Percentiles rank a stretch among this genome's conserved stretches.
phyloP scores from a whole-genome alignment of 2,329 filamentous ascomycete species.

The Setomelanomma holmii region DNA sequence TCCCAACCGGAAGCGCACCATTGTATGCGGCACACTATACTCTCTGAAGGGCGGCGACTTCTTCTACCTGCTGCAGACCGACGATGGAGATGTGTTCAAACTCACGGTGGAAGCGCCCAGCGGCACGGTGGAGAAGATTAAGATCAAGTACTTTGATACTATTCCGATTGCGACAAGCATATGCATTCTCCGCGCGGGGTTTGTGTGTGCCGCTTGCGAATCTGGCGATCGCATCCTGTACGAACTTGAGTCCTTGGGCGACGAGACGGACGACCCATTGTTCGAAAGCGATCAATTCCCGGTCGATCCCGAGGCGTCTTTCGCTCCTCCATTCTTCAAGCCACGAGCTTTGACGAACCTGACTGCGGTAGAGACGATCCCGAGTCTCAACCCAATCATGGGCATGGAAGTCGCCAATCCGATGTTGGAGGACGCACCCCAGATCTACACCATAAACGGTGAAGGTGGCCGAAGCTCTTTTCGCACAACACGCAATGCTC shows the following conservation, averaged over 20 bases:
- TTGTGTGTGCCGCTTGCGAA: conserved; percentile 90
- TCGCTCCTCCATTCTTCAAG: conserved; percentile 83
- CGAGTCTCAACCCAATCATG: conserved; percentile 88
- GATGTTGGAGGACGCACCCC: conserved; percentile 89
- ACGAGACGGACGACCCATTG: conserved; percentile 89
- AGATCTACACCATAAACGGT: conserved; percentile 93
- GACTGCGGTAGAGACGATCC: conserved; percentile 81
- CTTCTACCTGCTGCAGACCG: conserved; percentile 94
- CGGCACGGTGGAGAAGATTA: conserved; percentile 71
- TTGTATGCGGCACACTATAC: conserved; percentile 94
- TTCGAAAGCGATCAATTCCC: conserved; percentile 85
- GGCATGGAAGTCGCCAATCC: conserved; percentile 92
- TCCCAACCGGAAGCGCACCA: conserved; percentile 84
- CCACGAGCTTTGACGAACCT: conserved; percentile 82
- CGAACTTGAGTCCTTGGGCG: conserved; percentile 95
- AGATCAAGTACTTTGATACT: conserved; percentile 98
- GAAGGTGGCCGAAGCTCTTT: conserved; percentile 89
- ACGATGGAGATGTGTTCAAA: conserved; percentile 98
- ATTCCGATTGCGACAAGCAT: conserved; percentile 87
- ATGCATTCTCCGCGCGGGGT: conserved; percentile 93
- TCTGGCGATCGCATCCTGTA: conserved; percentile 95
- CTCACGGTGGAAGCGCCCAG: conserved; percentile 88
- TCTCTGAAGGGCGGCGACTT: conserved; percentile 90
- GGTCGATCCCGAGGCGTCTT: conserved; percentile 73
- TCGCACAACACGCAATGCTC: conserved; percentile 87